Percentiles rank a stretch among this genome's conserved stretches.
These are phyloP conservation scores for Candida insectorum DNA, from an alignment of 805 yeast species.

Conservation along the genomic window DNA sequence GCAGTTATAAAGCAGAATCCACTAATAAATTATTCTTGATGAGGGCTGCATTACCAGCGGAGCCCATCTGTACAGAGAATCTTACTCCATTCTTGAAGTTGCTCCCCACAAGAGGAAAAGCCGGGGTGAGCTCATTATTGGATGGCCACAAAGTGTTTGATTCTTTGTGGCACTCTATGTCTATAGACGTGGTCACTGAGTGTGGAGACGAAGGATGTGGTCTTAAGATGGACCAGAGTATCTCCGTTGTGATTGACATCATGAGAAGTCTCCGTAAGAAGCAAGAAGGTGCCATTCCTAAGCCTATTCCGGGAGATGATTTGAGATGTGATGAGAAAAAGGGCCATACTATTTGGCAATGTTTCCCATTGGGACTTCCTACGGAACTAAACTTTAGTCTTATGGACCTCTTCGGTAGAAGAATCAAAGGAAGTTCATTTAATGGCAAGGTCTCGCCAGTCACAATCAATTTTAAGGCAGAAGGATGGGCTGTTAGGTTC, in stretches of 20 bases:
- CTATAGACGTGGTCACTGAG: slow-evolving; percentile 69
- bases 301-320: slow-evolving; percentile 67
- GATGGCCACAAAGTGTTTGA: slow-evolving; percentile 92
- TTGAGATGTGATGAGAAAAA: slow-evolving; percentile 71
- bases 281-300: slow-evolving; percentile 66
- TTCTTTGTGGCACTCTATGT: slow-evolving; percentile 90
- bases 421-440: slow-evolving; percentile 61
- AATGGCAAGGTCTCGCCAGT: slow-evolving; percentile 35
- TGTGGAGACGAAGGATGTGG: slow-evolving; percentile 46
- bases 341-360: slow-evolving; percentile 56
- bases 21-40: slow-evolving; percentile 50
- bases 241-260: slow-evolving; percentile 71
- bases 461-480: slow-evolving; percentile 40
- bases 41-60: slow-evolving; percentile 88
- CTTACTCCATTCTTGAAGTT: slow-evolving; percentile 88
- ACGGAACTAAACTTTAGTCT: slow-evolving; percentile 49
- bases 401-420: slow-evolving; percentile 66
- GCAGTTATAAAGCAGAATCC: slow-evolving; percentile 19
- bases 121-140: slow-evolving; percentile 79
- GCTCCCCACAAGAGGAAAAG: slow-evolving; percentile 86
- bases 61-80: slow-evolving; percentile 95
- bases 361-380: slow-evolving; percentile 71
- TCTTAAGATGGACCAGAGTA: slow-evolving; percentile 57
- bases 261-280: slow-evolving; percentile 62
- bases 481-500: slow-evolving; percentile 45